Evolutionary conservation across 345 rosid species (phyloP), one percentile per base, ranked within the genome.

Genomic region (Eutrema yunnanense): DNA sequence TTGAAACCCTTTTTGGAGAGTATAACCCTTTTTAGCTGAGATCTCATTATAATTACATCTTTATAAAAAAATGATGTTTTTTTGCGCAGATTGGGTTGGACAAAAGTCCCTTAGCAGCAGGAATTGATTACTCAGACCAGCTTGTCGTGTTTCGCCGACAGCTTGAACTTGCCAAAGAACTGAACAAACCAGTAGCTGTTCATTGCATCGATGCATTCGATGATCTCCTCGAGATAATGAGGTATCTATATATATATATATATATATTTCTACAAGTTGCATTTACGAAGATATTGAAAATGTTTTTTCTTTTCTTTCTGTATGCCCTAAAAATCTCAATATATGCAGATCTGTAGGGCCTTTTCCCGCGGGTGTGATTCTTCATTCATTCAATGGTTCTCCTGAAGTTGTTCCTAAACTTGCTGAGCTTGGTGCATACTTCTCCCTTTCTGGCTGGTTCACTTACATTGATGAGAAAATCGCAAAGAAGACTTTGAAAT

Each of bases 381-480:
- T 94, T 61, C 96, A 94, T 79, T 91, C 98, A 48, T 94, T 80
- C 85, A 81, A 84, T 51, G 97, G 97, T 66, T 81, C 97, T 6
- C 87, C 96, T 33, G 96, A 88, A 82, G 86, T 94, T 90, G 97
- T 94, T 72, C 89, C 97, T 77, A 86, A 88, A 79, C 81, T 91
- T 36, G 80, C 90, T 19, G 85, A 86, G 81, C 90, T 87, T 53
- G 96, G 97, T 75, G 95, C 93, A 44, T 89, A 88, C 80, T 94
- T 94, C 77, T 94, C 97, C 13, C 82, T 94, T 60, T 94, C 98
- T 47, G 97, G 97, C 55, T 91, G 82, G 80, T 81, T 88, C 36
- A 86, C 90, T 88, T 77, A 88, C 73, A 81, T 89, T 87, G 90
- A 88, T 79, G 72, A 57, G 51, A 79, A 79, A 66, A 88, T 86